These are phyloP conservation scores for Colletotrichum cereale DNA, from an alignment of 2,329 filamentous ascomycete genomes.

Conservation along the genomic window DNA sequence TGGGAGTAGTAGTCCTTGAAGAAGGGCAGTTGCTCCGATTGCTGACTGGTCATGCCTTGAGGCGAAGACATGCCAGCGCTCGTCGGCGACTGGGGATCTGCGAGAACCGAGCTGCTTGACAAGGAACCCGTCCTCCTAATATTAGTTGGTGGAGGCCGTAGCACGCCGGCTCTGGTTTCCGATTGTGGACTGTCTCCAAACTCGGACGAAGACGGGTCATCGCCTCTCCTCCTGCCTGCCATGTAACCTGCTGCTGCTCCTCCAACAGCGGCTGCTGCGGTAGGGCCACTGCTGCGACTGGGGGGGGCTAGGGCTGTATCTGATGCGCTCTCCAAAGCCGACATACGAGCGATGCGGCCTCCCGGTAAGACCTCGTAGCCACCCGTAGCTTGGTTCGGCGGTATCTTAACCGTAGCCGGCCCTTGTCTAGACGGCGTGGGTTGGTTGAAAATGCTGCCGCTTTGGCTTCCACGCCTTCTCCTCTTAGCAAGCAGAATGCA, in stretches of 20 bases:
- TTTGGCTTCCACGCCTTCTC: constrained; percentile 69
- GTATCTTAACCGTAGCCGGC: constrained; percentile 55
- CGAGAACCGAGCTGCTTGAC: constrained; percentile 84
- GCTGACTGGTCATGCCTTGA: constrained; percentile 84
- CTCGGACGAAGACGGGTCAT: constrained; percentile 76
- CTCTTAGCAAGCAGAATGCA: constrained; percentile 67
- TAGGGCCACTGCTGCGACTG: constrained; percentile 44
- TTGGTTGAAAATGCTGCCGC: constrained; percentile 87
- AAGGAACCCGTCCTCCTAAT: constrained; percentile 87
- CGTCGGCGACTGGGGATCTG: constrained; percentile 79
- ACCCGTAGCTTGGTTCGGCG: constrained; percentile 47
- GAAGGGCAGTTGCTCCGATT: constrained; percentile 94
- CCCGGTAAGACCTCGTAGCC: constrained; percentile 85
- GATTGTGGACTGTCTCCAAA: constrained; percentile 80
- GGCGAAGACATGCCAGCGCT: constrained; percentile 85
- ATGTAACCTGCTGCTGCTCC: constrained; percentile 61
- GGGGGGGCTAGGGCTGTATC: constrained; percentile 68
- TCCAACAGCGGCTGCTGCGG: constrained; percentile 55
- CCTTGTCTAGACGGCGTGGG: constrained; percentile 78
- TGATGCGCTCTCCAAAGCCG: constrained; percentile 84
- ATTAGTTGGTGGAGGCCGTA: constrained; percentile 69
- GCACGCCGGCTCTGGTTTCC: constrained; percentile 65
- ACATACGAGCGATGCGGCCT: constrained; percentile 94
- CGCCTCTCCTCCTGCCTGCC: constrained; percentile 59
- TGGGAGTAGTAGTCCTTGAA: constrained; percentile 99